Evolutionary conservation across 129 eudicot genomes (phyloP), one percentile per base, ranked within the genome.

Genomic region (Flaveria ramosissima): DNA sequence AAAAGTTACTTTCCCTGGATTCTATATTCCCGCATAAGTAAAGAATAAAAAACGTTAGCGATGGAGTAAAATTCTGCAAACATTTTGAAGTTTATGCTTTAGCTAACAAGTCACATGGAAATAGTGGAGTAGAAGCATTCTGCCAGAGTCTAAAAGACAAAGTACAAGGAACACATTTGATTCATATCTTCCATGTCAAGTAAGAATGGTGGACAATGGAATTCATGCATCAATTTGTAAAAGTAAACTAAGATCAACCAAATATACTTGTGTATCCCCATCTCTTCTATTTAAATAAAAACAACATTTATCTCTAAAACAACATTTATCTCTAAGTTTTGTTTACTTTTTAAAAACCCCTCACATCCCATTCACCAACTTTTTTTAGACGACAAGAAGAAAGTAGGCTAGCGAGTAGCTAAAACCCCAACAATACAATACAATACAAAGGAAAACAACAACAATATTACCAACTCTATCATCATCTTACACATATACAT

Each of bases 91-190:
- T 36, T 36, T 6, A 36, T 36, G 41, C 41, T 36, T 36, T 36
- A 17, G 53, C 15, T 55, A 26, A n/a, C 36, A 78, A 57, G 71
- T 78, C 77, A 70, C 82, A 78, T 71, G 82, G 65, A 71, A 78
- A 59, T 65, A 78, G 82, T 60, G 77, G 76, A 42, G 20, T 71
- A 47, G 32, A 71, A 47, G 21, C 50, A 20, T 60, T 47, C 39
- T 78, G 71, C 65, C 77, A 78, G 71, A 68, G 75, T 52, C 17
- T 7, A 68, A 46, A 43, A 30, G 17, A 55, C 61, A 68, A 21
- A 43, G 76, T 78, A 78, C 52, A 78, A 45, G 21, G 63, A 78
- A 46, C 52, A 78, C 26, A 45, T 16, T 6, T 69, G 75, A 68
- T 56, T 46, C 70, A 78, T 69, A 43, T 73, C 50, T 69, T 70